Evolutionary conservation across 2,329 filamentous ascomycete genomes (phyloP), one percentile per base, ranked within the genome.

Genomic region (Lithohypha guttulata): DNA sequence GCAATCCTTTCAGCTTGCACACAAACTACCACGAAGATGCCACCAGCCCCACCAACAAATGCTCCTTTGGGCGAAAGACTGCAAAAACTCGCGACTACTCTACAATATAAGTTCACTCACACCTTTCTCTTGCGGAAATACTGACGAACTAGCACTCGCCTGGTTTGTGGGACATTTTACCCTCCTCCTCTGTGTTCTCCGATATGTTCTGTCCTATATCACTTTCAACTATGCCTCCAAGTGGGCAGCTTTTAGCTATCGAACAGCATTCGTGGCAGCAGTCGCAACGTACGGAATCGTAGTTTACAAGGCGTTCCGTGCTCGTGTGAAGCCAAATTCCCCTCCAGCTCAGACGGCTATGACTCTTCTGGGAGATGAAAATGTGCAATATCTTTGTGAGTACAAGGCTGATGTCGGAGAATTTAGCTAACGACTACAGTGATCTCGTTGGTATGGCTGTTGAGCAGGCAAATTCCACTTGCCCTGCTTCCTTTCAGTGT

Each of bases 251-350:
- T 79, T 91, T 61, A 81, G 81, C 42, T 98, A 98, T 69, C 87
- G 91, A 55, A 75, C 81, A 39, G 84, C 87, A 42, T 98, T 98
- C 61, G 51, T 95, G 52, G 80, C 87, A 2, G 91, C 91, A 4
- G 85, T 86, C 33, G 76, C 78, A 34, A 96, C 91, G 8, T 98
- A 98, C 63, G 89, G 91, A 50, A 96, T 98, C 51, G 91, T 98
- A 34, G 89, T 98, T 46, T 96, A 94, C 73, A 98, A 98, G 76
- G 87, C 85, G 42, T 84, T 87, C 69, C 79, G 87, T 51, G 84
- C 87, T 53, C 81, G 85, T 51, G 73, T 82, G 53, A 82, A 84
- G 72, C 71, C 78, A 34, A 79, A 81, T 48, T 77, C 69, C 45
- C 77, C 68, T 59, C 62, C 77, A 53, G 75, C 71, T 58, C 59